phyloP scores from a whole-genome alignment of 2,329 filamentous ascomycete genomes.

The Remersonia thermophila region DNA sequence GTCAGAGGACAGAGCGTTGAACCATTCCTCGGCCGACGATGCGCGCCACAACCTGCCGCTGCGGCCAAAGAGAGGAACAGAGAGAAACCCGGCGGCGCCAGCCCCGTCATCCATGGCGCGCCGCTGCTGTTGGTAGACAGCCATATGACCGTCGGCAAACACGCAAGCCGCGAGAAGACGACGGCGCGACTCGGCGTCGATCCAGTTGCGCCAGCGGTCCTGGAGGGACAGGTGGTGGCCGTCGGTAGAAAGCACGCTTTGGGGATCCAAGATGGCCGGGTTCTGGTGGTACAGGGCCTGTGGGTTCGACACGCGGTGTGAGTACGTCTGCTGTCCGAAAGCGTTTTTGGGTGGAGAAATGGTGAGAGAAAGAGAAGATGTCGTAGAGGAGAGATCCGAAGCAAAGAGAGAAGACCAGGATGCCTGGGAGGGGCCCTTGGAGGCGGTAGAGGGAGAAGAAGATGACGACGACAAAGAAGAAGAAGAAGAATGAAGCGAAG shows the following conservation, averaged over 20 bases:
- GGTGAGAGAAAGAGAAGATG: neutral
- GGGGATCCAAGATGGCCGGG: conserved; percentile 15
- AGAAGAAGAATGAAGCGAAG: conserved; percentile 6
- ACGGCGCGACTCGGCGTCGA: conserved; percentile 38
- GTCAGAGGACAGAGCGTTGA: conserved; percentile 20
- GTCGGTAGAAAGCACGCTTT: conserved; percentile 9
- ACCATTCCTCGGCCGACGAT: conserved; percentile 33
- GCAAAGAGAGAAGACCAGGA: conserved; percentile 17
- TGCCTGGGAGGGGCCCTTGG: conserved; percentile 3
- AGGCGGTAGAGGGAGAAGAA: conserved; percentile 6
- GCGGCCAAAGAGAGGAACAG: conserved; percentile 34
- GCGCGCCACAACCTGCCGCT: conserved; percentile 39
- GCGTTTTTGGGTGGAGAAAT: neutral
- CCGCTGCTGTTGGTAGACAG: conserved; percentile 41
- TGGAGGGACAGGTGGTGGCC: conserved; percentile 10
- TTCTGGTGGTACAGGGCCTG: conserved; percentile 20
- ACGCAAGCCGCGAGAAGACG: conserved; percentile 46
- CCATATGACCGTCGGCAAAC: conserved; percentile 42
- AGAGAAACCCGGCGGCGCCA: conserved; percentile 22
- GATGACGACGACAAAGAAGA: too few species aligned
- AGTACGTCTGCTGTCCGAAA: conserved; percentile 19
- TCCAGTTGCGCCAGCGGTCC: conserved; percentile 38
- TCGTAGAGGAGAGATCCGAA: conserved; percentile 4
- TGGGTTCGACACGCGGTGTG: conserved; percentile 17
- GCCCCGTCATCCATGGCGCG: conserved; percentile 27